Evolutionary conservation across 176 grass and related monocot genomes (phyloP), one percentile per base, ranked within the genome.

Genomic region (Alloteropsis semialata): DNA sequence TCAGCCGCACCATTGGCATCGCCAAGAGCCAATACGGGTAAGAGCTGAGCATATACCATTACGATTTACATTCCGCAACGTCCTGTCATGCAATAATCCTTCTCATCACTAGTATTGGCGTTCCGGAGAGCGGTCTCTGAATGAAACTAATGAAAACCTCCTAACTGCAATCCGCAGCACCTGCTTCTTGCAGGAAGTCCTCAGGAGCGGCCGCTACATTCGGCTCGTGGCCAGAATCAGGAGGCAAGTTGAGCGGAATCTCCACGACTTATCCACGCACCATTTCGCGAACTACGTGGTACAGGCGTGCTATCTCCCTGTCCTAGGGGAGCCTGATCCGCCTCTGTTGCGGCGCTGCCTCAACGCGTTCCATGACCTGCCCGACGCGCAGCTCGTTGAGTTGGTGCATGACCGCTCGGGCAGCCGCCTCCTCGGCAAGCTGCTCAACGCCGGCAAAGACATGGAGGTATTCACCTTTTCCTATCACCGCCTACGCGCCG

Each of bases 221-320:
- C 0, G 2, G 17, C 53, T 74, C 49, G 33, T 9, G 59, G 60
- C 5, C 13, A 0, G 3, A 7, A 24, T 89, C 18, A 53, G 38
- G n/a, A 5, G 5, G 16, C n/a, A 3, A 18, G 46, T 89, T 24
- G 38, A 45, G 81, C 1, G 0, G 30, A 43, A 89, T 53, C 76
- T 68, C 17, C 30, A 15, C 38, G 0, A 0, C 21, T 75, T 89
- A 30, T 74, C 81, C 28, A 24, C 1, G 8, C 2, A 75, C 76
- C 6, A 3, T 50, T 34, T 21, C 49, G 82, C 59, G 30, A 80
- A 33, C 87, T 60, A 42, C 63, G 75, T 80, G 49, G 69, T 89
- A 8, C 68, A 84, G 81, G 49, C 75, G 12, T 84, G 81, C 81
- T 68, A 75, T 61, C 3, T 50, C 22, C 33, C 9, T 48, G 10